Evolutionary conservation across 768 basidiomycete genomes (phyloP), one percentile per base, ranked within the genome.

Genomic region (Lanmaoa pseudosensibilis): DNA sequence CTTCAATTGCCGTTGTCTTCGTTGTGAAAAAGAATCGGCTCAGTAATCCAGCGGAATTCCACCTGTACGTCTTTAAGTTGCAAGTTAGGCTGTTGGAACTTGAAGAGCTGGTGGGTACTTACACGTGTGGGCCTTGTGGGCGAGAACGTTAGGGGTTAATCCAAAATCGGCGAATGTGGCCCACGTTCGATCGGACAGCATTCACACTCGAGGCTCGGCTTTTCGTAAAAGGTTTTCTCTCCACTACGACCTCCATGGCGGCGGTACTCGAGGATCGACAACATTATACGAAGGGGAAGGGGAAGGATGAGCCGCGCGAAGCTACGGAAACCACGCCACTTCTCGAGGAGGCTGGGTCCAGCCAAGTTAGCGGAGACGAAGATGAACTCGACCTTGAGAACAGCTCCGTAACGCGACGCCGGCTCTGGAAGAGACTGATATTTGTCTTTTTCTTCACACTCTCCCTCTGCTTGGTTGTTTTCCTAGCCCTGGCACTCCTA

Each of bases 361-460:
- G 60, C 46, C 61, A 57, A n/a, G 51, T 51, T 12, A 62, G 58
- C 47, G 51, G 36, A 19, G 65, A 69, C 44, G 55, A 63, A 13
- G 65, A 70, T 9, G 62, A 55, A n/a, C 43, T 50, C 40, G 64
- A 67, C 53, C 50, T 62, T 12, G 66, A 70, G 53, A 57, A 58
- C 50, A 56, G 34, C 45, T 39, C 60, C 32, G 59, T 59, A 46
- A 55, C 60, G 33, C 65, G 66, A 4, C 70, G 65, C 8, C 64
- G 61, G 9, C 67, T 78, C 27, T 64, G 70, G 62, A 72, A 73
- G 51, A 69, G 60, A 9, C 63, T 80, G 18, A 53, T 70, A 21
- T 62, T 72, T 15, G 79, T 90, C 54, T 90, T 90, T 69, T 65
- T 85, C n/a, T 65, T 74, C 34, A 81, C 87, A 0, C 72, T 90